Conservation (phyloP, 169 alveolate genomes). For the Eimeria tenella region DNA sequence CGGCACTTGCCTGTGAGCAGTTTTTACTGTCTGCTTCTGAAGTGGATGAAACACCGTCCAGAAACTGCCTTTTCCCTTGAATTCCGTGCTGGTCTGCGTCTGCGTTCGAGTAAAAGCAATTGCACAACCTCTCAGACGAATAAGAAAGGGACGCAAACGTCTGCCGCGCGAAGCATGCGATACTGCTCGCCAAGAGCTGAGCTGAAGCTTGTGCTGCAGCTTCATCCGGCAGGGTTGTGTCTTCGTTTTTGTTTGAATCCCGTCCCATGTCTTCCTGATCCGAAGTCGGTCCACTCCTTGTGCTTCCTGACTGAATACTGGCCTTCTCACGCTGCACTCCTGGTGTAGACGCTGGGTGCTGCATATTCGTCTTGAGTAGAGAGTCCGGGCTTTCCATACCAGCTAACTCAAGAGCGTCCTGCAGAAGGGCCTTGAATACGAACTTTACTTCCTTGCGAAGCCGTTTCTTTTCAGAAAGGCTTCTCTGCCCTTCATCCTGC, state of each 20-base stretch:
- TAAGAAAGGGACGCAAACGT: not conserved
- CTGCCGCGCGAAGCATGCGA: slow-evolving; percentile 64
- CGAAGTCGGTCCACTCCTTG: not conserved
- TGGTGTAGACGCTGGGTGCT: not conserved
- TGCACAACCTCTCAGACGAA: slow-evolving; percentile 24
- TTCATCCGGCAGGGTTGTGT: not conserved
- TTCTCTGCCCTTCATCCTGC: not conserved
- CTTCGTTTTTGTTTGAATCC: not conserved
- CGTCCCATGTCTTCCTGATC: not conserved
- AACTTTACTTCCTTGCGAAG: not conserved
- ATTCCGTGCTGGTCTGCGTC: not conserved
- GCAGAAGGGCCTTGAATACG: not conserved
- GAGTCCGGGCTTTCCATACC: slow-evolving; percentile 20
- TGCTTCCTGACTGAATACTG: not conserved
- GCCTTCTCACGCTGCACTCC: not conserved
- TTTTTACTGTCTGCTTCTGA: slow-evolving; percentile 19
- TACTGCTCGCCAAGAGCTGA: slow-evolving; percentile 10
- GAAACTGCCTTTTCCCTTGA: not conserved
- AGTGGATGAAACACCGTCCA: not conserved
- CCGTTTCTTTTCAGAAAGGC: not conserved
- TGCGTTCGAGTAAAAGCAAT: slow-evolving; percentile 28
- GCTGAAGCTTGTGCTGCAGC: not conserved
- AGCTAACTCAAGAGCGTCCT: slow-evolving; percentile 15
- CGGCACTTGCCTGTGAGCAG: not conserved
- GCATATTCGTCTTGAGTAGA: not conserved